A percentile compares a stretch with the other conserved stretches of the same genome.
Evolutionary conservation across 208 protist genomes (phyloP).

Genomic region (Tritrichomonas musculus): DNA sequence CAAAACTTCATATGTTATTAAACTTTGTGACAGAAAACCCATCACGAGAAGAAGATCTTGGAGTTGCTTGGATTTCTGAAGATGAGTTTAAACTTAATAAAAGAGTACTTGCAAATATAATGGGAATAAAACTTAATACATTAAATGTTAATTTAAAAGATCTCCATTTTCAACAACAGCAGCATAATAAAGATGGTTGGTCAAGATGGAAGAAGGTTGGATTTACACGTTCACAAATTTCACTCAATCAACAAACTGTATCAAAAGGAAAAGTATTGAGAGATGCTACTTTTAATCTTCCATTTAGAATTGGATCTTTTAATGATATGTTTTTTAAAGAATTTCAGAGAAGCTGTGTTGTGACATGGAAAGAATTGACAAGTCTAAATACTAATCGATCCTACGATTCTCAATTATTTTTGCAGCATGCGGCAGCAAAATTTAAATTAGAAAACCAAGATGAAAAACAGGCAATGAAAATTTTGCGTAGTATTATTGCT

Average conservation of each 20-base stretch:
- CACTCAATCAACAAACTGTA: too few species aligned
- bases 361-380: too few species aligned
- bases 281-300: not conserved
- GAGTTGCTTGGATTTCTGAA: not conserved
- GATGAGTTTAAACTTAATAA: not conserved
- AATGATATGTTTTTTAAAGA: not conserved
- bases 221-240: not conserved
- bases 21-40: not conserved
- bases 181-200: slow-evolving; percentile 25
- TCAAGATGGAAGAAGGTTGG: not conserved
- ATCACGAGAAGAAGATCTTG: not conserved
- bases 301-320: not conserved
- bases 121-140: slow-evolving; percentile 29
- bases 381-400: not conserved
- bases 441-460: not conserved
- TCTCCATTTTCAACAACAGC: not conserved
- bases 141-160: slow-evolving; percentile 17
- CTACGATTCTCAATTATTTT: not conserved
- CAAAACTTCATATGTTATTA: slow-evolving; percentile 15
- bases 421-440: not conserved
- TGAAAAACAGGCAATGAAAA: not conserved
- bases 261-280: not conserved
- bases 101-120: not conserved
- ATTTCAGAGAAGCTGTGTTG: not conserved
- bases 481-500: not conserved